Evolutionary conservation across 345 rosid species (phyloP), one percentile per base, ranked within the genome.

Genomic region (Lepidium africanum): DNA sequence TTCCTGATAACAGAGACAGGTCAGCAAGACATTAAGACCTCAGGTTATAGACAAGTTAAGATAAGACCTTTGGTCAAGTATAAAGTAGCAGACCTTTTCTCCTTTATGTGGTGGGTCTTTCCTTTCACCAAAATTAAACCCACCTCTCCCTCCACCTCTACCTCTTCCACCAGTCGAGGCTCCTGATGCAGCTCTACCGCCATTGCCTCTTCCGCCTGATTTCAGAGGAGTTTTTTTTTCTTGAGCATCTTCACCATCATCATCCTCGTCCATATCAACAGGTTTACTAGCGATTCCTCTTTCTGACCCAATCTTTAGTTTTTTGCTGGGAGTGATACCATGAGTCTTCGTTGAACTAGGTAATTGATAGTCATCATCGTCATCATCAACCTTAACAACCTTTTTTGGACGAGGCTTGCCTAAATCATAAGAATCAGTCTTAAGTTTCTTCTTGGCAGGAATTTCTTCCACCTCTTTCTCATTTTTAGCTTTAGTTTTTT

Each of bases 21-120:
- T 58, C 54, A 71, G 63, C 50, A 59, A 49, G n/a, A 54, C 57
- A 48, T 46, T 58, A 41, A 33, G 38, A 48, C 56, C 33, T 10
- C 49, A 48, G 10, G 32, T 45, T 39, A 69, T 4, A 75, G 36
- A 35, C 46, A 52, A 45, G 54, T 19, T 62, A 48, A 41, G 27
- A 67, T 60, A 46, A 56, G 60, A 87, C 91, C 84, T 86, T 87
- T 7, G 9, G 54, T 59, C 56, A 67, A 45, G 49, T 50, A 6
- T 30, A 36, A 42, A 37, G 17, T 27, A n/a, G 36, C 51, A 25
- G 30, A 94, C 99, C 96, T 94, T 94, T 83, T 94, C 95, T 75
- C 99, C 99, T 87, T 91, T 94, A 75, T 94, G 97, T 1, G 97
- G 97, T 73, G 99, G 99, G 78, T 94, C 97, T 85, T 91, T 94